A percentile compares a stretch with the other conserved stretches of the same genome.
Evolutionary conservation across 2,329 filamentous ascomycete genomes (phyloP).

Genomic region (Paecilomyces dactylethromorphus): DNA sequence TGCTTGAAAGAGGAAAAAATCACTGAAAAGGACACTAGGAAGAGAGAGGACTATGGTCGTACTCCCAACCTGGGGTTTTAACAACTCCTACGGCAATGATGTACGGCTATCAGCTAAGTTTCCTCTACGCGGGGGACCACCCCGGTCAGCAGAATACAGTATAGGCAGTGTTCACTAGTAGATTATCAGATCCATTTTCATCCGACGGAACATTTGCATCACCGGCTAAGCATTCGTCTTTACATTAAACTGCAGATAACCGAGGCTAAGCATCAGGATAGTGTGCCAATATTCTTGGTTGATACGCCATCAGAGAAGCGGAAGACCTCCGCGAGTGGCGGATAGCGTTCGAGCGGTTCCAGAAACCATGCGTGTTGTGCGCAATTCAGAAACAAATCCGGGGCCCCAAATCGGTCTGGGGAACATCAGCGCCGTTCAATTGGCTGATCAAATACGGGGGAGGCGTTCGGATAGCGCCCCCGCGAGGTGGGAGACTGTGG

Average conservation of each 20-base stretch:
- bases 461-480: background rate
- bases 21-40: background rate
- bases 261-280: background rate
- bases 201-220: background rate
- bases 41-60: background rate
- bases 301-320: background rate
- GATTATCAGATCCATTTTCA: background rate
- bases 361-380: background rate
- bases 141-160: background rate
- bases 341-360: background rate
- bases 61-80: background rate
- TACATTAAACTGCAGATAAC: background rate
- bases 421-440: background rate
- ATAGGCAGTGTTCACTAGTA: background rate
- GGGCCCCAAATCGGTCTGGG: background rate
- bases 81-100: background rate
- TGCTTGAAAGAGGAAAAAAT: background rate
- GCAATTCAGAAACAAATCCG: background rate
- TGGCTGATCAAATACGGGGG: background rate
- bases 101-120: background rate
- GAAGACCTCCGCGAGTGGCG: background rate
- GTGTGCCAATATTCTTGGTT: background rate
- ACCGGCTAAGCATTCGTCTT: background rate
- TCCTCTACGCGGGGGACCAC: background rate
- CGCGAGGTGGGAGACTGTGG: background rate